These are phyloP conservation scores for Penicillium capsulatum DNA, from an alignment of 2,329 filamentous ascomycete species.

Conservation along the genomic window DNA sequence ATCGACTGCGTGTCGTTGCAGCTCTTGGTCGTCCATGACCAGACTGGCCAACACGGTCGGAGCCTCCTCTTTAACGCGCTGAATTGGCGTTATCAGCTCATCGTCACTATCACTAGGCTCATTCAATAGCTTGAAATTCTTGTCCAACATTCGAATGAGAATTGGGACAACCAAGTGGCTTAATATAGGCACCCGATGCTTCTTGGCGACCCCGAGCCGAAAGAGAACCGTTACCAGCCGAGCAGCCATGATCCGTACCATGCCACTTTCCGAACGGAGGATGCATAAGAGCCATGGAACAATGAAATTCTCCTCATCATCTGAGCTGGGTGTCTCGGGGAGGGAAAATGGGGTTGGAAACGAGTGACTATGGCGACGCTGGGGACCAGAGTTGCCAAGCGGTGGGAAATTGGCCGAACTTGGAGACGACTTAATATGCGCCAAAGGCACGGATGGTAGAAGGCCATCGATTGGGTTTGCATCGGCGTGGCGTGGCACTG, in stretches of 20 bases:
- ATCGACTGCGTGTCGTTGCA: conserved; percentile 80
- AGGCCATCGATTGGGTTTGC: conserved; percentile 62
- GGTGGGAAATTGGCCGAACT: conserved; percentile 51
- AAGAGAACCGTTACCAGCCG: conserved; percentile 66
- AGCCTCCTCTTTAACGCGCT: conserved; percentile 63
- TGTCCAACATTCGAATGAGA: conserved; percentile 62
- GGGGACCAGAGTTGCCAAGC: conserved; percentile 42
- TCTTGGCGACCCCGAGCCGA: conserved; percentile 62
- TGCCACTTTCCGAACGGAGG: conserved; percentile 54
- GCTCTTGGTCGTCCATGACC: conserved; percentile 68
- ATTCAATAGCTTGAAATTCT: conserved; percentile 42
- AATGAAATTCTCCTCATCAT: conserved; percentile 65
- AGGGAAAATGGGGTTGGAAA: conserved; percentile 34
- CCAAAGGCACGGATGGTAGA: conserved; percentile 50
- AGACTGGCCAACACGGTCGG: conserved; percentile 73
- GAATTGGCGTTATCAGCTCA: conserved; percentile 41
- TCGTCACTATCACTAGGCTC: conserved; percentile 39
- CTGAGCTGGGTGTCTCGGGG: conserved; percentile 41
- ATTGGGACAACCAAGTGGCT: conserved; percentile 66
- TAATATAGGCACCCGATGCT: conserved; percentile 60
- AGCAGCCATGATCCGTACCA: conserved; percentile 64
- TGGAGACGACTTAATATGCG: conserved; percentile 29
- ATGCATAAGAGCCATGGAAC: conserved; percentile 69
- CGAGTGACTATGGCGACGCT: conserved; percentile 36
- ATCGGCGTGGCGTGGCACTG: conserved; percentile 44